Conservation (phyloP, 495 filamentous ascomycete genomes). For the Neurospora sublineolata region DNA sequence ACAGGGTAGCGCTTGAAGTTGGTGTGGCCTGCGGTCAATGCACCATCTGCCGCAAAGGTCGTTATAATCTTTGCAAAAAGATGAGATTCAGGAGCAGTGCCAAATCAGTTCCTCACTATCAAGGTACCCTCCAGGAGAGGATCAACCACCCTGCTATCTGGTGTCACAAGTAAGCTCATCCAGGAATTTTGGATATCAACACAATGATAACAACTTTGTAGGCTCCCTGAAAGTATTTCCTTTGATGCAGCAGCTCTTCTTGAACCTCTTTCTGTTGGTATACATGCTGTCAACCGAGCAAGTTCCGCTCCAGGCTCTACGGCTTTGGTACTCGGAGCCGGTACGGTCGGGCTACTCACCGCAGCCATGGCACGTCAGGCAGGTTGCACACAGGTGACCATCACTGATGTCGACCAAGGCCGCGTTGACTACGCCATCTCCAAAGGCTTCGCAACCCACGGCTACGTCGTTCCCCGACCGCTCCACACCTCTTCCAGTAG, state of each 20-base stretch:
- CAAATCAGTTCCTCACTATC: slow-evolving; percentile 72
- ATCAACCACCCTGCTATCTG: slow-evolving; percentile 79
- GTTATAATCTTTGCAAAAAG: slow-evolving; percentile 79
- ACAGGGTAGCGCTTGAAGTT: slow-evolving; percentile 81
- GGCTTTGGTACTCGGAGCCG: slow-evolving; percentile 75
- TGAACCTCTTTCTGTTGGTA: slow-evolving; percentile 75
- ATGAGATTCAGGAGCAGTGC: slow-evolving; percentile 79
- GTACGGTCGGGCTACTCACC: slow-evolving; percentile 72
- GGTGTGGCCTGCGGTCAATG: slow-evolving; percentile 73
- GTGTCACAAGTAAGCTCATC: slow-evolving; percentile 50
- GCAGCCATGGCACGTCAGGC: slow-evolving; percentile 59
- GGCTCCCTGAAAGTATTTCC: slow-evolving; percentile 59
- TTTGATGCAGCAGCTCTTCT: slow-evolving; percentile 69
- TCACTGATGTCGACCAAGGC: slow-evolving; percentile 73
- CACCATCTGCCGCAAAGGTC: slow-evolving; percentile 56
- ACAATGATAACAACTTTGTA: slow-evolving; percentile 16
- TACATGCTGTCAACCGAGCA: slow-evolving; percentile 66
- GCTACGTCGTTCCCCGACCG: slow-evolving; percentile 44
- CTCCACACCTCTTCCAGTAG: slow-evolving; percentile 26
- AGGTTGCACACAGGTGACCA: slow-evolving; percentile 55
- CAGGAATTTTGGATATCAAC: not conserved
- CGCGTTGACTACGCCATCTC: slow-evolving; percentile 63
- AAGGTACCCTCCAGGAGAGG: slow-evolving; percentile 80
- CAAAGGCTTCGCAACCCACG: slow-evolving; percentile 61
- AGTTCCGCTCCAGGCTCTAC: slow-evolving; percentile 39